A percentile compares a stretch with the other conserved stretches of the same genome.
Evolutionary conservation across 2,329 filamentous ascomycete species (phyloP).

Genomic region (Sphaceloma murrayae): DNA sequence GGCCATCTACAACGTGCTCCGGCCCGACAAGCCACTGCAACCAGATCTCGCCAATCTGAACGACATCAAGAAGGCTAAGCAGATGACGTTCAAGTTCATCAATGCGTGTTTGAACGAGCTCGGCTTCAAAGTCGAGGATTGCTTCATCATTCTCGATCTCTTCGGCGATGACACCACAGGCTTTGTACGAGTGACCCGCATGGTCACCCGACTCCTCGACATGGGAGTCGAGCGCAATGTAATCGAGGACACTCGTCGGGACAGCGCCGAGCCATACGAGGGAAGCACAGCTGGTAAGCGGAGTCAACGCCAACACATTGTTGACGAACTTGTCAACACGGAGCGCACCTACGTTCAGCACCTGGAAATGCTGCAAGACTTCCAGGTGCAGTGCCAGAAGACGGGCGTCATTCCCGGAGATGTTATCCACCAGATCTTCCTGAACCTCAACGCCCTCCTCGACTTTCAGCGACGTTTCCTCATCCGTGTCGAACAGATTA

Average conservation of each 20-base stretch:
- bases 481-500: slow-evolving; percentile 91
- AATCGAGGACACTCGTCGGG: slow-evolving; percentile 47
- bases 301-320: slow-evolving; percentile 73
- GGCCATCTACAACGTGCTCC: slow-evolving; percentile 77
- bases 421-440: slow-evolving; percentile 84
- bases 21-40: slow-evolving; percentile 57
- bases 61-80: slow-evolving; percentile 71
- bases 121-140: slow-evolving; percentile 67
- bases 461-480: slow-evolving; percentile 93
- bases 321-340: slow-evolving; percentile 85
- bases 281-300: slow-evolving; percentile 43
- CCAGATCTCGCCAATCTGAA: slow-evolving; percentile 50
- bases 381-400: slow-evolving; percentile 84
- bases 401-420: slow-evolving; percentile 83
- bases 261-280: slow-evolving; percentile 46
- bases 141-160: slow-evolving; percentile 84
- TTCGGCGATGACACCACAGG: slow-evolving; percentile 92
- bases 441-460: slow-evolving; percentile 88
- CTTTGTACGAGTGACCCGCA: slow-evolving; percentile 83
- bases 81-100: slow-evolving; percentile 85
- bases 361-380: slow-evolving; percentile 81
- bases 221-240: slow-evolving; percentile 69
- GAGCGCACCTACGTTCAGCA: slow-evolving; percentile 98
- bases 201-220: slow-evolving; percentile 87
- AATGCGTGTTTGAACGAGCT: slow-evolving; percentile 79